Evolutionary conservation across 345 rosid species (phyloP).

Genomic region (Streptanthus diversifolius): DNA sequence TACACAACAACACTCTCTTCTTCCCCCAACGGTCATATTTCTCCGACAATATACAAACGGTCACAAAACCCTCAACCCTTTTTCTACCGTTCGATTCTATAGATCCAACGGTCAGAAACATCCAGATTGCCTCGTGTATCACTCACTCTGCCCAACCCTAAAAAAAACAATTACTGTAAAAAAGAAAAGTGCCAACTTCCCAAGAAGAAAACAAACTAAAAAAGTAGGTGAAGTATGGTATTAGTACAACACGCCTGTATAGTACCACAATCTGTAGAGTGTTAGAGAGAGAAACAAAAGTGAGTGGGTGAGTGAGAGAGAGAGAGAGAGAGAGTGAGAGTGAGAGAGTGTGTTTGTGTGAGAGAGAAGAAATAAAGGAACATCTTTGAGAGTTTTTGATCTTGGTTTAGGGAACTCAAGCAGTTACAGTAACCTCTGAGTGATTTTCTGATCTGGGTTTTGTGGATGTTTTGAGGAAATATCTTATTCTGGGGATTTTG

Average conservation of each 20-base stretch:
- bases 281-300: slow-evolving; percentile 32
- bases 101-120: slow-evolving; percentile 50
- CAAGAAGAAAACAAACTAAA: slow-evolving; percentile 37
- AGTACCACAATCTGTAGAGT: slow-evolving; percentile 32
- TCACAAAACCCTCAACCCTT: slow-evolving; percentile 40
- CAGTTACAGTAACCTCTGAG: not conserved
- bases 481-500: slow-evolving; percentile 17
- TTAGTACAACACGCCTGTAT: slow-evolving; percentile 27
- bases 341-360: not conserved
- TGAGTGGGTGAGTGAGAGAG: slow-evolving; percentile 16
- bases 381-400: not conserved
- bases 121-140: slow-evolving; percentile 37
- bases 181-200: slow-evolving; percentile 37
- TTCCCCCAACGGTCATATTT: slow-evolving; percentile 88
- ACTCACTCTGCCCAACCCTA: slow-evolving; percentile 35
- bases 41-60: slow-evolving; percentile 88
- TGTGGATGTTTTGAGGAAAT: slow-evolving; percentile 12
- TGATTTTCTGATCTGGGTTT: slow-evolving; percentile 15
- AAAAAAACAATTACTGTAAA: slow-evolving; percentile 20
- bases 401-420: not conserved
- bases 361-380: not conserved
- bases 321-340: not conserved
- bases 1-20: slow-evolving; percentile 48
- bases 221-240: slow-evolving; percentile 33
- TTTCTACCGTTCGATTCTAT: slow-evolving; percentile 48